phyloP scores from a whole-genome alignment of 805 yeast genomes.

The Lipomyces spencermartinsiae region DNA sequence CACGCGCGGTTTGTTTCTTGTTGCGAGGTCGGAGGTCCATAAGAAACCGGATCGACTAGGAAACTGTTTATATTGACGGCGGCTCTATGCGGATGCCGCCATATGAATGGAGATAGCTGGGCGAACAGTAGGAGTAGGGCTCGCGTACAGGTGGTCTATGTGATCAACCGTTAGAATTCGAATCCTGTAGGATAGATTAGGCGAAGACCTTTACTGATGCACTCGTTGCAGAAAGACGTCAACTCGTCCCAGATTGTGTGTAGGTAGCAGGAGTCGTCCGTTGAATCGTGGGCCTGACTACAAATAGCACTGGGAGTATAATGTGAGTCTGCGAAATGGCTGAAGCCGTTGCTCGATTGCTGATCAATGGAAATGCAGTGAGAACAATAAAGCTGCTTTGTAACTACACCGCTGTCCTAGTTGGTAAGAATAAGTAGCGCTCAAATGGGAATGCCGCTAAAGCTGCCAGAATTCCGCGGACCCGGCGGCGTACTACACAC shows the following conservation, averaged over 20 bases:
- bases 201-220: neutral
- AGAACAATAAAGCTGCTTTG: neutral
- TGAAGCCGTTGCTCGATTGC: neutral
- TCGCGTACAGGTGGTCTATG: neutral
- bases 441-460: neutral
- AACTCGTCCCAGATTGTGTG: neutral
- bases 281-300: conserved; percentile 1
- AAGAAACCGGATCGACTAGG: conserved; percentile 13
- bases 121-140: neutral
- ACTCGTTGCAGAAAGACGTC: neutral
- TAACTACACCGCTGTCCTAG: neutral
- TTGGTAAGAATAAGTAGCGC: neutral
- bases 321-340: neutral
- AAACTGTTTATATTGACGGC: neutral
- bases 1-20: conserved; percentile 10
- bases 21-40: conserved; percentile 30
- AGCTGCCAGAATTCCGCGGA: neutral
- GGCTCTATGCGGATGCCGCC: conserved; percentile 9
- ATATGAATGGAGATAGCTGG: conserved; percentile 6
- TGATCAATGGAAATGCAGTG: neutral
- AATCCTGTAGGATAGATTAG: neutral
- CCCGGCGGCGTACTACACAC: neutral
- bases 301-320: conserved; percentile 7
- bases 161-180: neutral
- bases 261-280: neutral